Evolutionary conservation across 495 filamentous ascomycete species (phyloP), one percentile per base, ranked within the genome.

Genomic region (Bombardia bombarda): DNA sequence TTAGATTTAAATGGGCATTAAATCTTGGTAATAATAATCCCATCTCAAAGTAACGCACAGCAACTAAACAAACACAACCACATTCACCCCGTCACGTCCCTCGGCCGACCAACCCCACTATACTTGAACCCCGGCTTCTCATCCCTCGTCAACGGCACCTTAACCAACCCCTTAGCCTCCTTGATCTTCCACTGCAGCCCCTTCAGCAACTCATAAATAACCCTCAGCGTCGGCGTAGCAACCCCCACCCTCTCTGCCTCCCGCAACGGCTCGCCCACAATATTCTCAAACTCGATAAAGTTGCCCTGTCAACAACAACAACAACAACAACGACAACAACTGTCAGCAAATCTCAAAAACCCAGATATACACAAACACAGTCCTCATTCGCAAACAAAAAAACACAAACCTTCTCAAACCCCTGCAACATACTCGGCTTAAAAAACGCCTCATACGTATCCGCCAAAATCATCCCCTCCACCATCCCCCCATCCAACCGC

Each of bases 211-310:
- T 49, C 45, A 50, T 73, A 75, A 9, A 73, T 36, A 40, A 68
- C 55, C 42, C 41, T 54, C 24, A 77, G 51, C 14, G 62, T 74
- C 7, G 72, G 73, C 40, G 62, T 68, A 2, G 61, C 37, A 1
- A 78, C 67, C 3, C 68, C 67, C 3, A 56, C 32, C 31, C 43
- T 46, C 50, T 64, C 50, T 1, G 59, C 73, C 45, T 75, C 74
- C 5, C 68, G 51, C 35, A 78, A 20, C 3, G 74, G 72, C 50
- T 77, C 73, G 0, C 74, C 72, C 6, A 75, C 58, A 19, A 75
- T 67, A 46, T 70, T 73, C 45, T 77, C 74, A 33, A 65, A 65
- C 46, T 79, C 75, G 37, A 68, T 69, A 46, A 59, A 76, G 45
- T 68, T 71, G 7, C 67, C 70, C 69, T 50, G 21, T 6, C 22